Conservation (phyloP, 257 asterid species). For the Craterostigma plantagineum region DNA sequence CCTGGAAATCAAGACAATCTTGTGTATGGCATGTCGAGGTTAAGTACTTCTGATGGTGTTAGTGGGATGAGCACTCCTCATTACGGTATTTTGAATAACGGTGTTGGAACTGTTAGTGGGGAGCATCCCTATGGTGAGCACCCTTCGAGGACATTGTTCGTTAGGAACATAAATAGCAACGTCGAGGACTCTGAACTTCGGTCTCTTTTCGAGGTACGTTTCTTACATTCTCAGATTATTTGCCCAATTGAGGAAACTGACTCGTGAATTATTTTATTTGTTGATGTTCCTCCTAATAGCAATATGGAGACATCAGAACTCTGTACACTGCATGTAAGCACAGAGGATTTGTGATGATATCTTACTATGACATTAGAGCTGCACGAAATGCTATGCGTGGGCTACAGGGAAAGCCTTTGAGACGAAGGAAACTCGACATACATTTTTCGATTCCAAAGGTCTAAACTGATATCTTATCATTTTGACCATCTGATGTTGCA, state of each 20-base stretch:
- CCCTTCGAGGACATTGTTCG: constrained; percentile 71
- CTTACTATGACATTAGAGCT: constrained; percentile 64
- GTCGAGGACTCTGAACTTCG: constrained; percentile 59
- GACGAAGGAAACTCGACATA: constrained; percentile 55
- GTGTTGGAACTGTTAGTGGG: constrained; percentile 24
- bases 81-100: constrained; percentile 23
- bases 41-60: no score
- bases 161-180: constrained; percentile 50
- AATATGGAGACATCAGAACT: constrained; percentile 51
- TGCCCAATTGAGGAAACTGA: no score
- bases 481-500: background rate
- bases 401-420: constrained; percentile 45
- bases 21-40: constrained; percentile 34
- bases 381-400: constrained; percentile 56
- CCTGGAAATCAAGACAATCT: constrained; percentile 35
- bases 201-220: constrained; percentile 50
- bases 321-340: constrained; percentile 59
- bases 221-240: constrained; percentile 1
- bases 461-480: constrained; percentile 6
- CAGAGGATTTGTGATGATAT: constrained; percentile 74
- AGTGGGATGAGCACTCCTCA: constrained; percentile 32
- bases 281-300: constrained; percentile 17
- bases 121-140: constrained; percentile 82
- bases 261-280: no score
- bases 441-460: constrained; percentile 82